These are phyloP conservation scores for Tephrocybe sp. DNA, from an alignment of 768 basidiomycete species.

Conservation along the genomic window DNA sequence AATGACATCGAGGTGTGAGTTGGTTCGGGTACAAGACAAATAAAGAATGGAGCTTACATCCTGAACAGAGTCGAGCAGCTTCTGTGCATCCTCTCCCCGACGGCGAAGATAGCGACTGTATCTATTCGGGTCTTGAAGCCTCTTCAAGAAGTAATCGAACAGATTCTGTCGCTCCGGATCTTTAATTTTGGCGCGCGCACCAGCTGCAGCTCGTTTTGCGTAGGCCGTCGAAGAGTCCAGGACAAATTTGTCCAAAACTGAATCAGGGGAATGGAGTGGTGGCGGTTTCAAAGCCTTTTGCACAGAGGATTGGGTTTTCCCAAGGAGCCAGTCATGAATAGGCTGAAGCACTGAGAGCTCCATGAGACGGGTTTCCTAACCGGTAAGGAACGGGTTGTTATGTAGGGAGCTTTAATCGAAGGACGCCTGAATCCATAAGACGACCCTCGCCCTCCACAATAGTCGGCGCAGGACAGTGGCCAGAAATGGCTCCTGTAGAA, in stretches of 20 bases:
- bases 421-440: too few relatives aligned
- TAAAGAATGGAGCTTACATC: neutral
- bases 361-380: too few relatives aligned
- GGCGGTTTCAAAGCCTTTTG: neutral
- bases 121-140: neutral
- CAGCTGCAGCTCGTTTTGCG: neutral
- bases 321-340: too few relatives aligned
- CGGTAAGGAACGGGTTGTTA: too few relatives aligned
- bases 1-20: too few relatives aligned
- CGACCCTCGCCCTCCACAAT: too few relatives aligned
- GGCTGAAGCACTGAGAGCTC: too few relatives aligned
- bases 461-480: too few relatives aligned
- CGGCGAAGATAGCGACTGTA: neutral
- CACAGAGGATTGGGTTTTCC: too few relatives aligned
- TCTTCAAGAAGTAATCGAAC: neutral
- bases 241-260: neutral
- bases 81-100: neutral
- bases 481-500: too few relatives aligned
- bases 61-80: neutral
- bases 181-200: neutral
- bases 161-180: neutral
- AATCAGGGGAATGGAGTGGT: neutral
- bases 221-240: neutral
- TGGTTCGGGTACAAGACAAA: too few relatives aligned
- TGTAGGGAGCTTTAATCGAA: too few relatives aligned